Base-by-base conservation (phyloP, 2,329 filamentous ascomycete genomes). In the Fusarium sp. region DNA sequence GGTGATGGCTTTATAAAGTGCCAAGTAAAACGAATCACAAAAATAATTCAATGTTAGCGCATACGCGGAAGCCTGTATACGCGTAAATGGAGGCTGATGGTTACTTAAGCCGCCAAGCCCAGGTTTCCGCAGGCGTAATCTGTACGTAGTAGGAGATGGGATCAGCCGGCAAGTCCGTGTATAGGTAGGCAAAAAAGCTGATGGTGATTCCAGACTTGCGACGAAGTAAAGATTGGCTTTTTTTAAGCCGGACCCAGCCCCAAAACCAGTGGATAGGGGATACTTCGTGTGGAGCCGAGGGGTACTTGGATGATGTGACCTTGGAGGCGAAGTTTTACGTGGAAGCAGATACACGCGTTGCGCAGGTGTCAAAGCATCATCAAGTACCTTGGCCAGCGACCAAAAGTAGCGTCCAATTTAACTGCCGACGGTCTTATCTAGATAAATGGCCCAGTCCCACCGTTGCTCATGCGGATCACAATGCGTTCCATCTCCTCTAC, bases 391-490 rank as follows among this genome's bases (percentile, higher is more conserved):
- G 22, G 22, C 43, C 43, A 39, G 22, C n/a, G 7, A 34, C 29
- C 13, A n/a, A 24, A 53, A 47, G 50, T 53, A 53, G 41, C 32
- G 13, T 19, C 26, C 36, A 19, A 50, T 53, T 49, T 53, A 40
- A 64, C 48, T 45, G 24, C 19, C 32, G 26, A 40, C 26, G 44
- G 42, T 19, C 19, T 19, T 36, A 46, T 56, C 34, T 49, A 45
- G 50, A 61, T 61, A 61, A 58, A 54, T 58, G 36, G 38, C 43
- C 46, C 38, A 53, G 51, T 53, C 48, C 56, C 61, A 36, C 61
- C 34, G 43, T 63, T 63, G 58, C 53, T 47, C 25, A 46, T 61
- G 57, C 61, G 58, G 61, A 64, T 35, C 61, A 36, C 43, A 28
- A 29, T 39, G 46, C 45, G 52, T 58, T 50, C 46, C 46, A 15